phyloP scores from a whole-genome alignment of 2,329 filamentous ascomycete genomes.

The Fusarium decemcellulare region DNA sequence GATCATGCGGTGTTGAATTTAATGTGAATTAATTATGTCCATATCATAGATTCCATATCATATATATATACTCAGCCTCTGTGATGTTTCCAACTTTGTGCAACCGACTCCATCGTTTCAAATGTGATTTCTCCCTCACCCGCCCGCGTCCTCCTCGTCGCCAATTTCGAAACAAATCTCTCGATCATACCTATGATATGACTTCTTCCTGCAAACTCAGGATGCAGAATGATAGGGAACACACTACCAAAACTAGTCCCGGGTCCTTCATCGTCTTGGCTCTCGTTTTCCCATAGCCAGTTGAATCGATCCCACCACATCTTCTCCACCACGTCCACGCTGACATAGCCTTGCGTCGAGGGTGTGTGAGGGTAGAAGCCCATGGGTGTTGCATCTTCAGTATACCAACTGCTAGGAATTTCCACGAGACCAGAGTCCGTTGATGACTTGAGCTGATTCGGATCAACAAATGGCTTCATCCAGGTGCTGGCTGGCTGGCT shows the following conservation, averaged over 20 bases:
- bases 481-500: neutral
- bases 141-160: neutral
- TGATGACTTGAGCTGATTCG: rapidly evolving
- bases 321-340: neutral
- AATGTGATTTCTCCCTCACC: neutral
- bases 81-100: neutral
- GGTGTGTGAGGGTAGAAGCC: neutral
- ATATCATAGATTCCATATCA: neutral
- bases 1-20: no score
- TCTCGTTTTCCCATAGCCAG: slow-evolving; percentile 6
- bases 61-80: neutral
- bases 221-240: neutral
- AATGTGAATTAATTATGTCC: neutral
- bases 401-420: slow-evolving; percentile 8
- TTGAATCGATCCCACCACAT: neutral
- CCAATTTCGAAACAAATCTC: neutral
- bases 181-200: slow-evolving; percentile 4
- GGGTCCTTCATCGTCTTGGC: neutral
- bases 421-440: rapidly evolving
- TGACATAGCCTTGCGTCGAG: slow-evolving; percentile 1
- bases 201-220: neutral
- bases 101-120: neutral
- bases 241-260: neutral
- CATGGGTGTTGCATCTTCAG: slow-evolving; percentile 1
- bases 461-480: neutral